Percentiles rank a stretch among this genome's conserved stretches.
Evolutionary conservation across 352 stramenopile genomes (phyloP).

Genomic region (Phytophthora pseudosyringae): DNA sequence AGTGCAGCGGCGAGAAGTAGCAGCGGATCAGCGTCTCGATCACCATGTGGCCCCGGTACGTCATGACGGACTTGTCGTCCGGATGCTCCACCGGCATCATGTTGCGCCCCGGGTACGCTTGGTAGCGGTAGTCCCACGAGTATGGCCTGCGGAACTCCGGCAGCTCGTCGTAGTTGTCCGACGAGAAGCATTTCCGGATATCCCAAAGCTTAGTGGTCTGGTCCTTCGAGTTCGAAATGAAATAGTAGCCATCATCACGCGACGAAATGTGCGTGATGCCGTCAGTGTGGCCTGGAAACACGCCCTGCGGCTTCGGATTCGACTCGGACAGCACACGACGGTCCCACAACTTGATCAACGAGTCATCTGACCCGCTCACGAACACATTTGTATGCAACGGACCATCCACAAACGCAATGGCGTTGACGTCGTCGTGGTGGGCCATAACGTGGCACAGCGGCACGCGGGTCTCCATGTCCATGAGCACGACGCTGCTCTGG

Average conservation of each 20-base stretch:
- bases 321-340: slow-evolving; percentile 78
- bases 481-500: slow-evolving; percentile 76
- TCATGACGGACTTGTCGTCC: slow-evolving; percentile 83
- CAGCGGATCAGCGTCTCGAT: slow-evolving; percentile 87
- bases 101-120: slow-evolving; percentile 76
- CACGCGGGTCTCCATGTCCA: slow-evolving; percentile 81
- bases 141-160: slow-evolving; percentile 59
- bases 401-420: slow-evolving; percentile 85
- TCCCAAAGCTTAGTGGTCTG: slow-evolving; percentile 89
- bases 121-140: slow-evolving; percentile 84
- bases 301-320: slow-evolving; percentile 74
- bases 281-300: slow-evolving; percentile 87
- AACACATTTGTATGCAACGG: slow-evolving; percentile 86
- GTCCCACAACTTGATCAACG: slow-evolving; percentile 88
- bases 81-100: slow-evolving; percentile 64
- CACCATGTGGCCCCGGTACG: slow-evolving; percentile 81
- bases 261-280: slow-evolving; percentile 84
- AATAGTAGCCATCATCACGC: slow-evolving; percentile 87
- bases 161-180: slow-evolving; percentile 50
- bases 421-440: slow-evolving; percentile 84
- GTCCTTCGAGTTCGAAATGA: slow-evolving; percentile 89
- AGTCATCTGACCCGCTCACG: slow-evolving; percentile 85
- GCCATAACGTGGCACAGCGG: slow-evolving; percentile 72
- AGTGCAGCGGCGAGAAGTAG: slow-evolving; percentile 88
- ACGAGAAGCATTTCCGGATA: slow-evolving; percentile 75